Evolutionary conservation across 495 filamentous ascomycete species (phyloP).

Genomic region (Sabuloglossum arenarium): DNA sequence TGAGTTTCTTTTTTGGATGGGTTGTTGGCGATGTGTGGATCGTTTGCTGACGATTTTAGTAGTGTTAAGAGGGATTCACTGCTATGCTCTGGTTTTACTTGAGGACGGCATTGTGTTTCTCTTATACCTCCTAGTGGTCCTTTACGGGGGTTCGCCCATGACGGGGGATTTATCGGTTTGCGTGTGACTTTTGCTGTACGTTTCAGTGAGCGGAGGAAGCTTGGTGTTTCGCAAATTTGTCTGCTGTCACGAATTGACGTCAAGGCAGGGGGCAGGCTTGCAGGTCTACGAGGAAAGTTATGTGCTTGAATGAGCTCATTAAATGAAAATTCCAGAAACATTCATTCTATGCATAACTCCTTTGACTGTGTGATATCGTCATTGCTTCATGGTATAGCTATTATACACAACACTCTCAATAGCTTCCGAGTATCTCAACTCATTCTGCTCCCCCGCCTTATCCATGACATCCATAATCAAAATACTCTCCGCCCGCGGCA

Average conservation of each 20-base stretch:
- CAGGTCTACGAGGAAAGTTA: not conserved
- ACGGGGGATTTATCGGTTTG: not conserved
- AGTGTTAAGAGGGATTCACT: not conserved
- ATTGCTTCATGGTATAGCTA: not conserved
- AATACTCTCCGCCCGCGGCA: conserved; percentile 68
- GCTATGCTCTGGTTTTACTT: too few relatives aligned
- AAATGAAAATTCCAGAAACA: too few relatives aligned
- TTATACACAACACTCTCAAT: conserved; percentile 45
- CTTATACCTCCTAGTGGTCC: not conserved
- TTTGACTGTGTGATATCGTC: too few relatives aligned
- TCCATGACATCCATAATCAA: conserved; percentile 93
- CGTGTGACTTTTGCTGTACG: not conserved
- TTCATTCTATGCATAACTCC: too few relatives aligned
- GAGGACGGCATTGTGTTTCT: not conserved
- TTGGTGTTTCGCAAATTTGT: not conserved
- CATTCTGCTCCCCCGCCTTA: conserved; percentile 57
- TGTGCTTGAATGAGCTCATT: not conserved
- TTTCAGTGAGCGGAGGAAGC: not conserved
- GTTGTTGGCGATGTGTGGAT: not conserved
- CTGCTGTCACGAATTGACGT: not conserved
- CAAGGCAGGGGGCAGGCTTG: not conserved
- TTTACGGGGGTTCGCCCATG: not conserved
- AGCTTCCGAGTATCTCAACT: conserved; percentile 54
- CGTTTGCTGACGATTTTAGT: not conserved
- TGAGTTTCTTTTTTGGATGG: not conserved